phyloP scores from a whole-genome alignment of 805 yeast species.

The Candida vartiovaarae region DNA sequence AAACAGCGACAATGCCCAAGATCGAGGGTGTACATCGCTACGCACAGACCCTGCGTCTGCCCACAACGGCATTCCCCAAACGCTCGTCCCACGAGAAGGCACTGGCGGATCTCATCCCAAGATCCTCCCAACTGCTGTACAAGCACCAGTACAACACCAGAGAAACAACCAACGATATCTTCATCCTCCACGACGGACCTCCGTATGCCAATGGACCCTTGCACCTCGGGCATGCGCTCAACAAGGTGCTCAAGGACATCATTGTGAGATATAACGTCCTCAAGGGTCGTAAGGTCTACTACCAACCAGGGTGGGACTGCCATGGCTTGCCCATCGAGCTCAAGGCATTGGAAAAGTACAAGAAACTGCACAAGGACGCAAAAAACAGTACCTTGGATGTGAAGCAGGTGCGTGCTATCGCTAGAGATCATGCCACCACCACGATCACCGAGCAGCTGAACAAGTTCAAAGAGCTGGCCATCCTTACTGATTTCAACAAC shows the following conservation, averaged over 20 bases:
- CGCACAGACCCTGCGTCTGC: constrained; percentile 36
- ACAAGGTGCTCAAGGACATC: constrained; percentile 84
- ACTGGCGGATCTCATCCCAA: constrained; percentile 37
- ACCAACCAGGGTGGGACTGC: constrained; percentile 97
- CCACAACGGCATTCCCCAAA: constrained; percentile 60
- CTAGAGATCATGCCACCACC: constrained; percentile 59
- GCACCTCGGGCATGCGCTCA: constrained; percentile 88
- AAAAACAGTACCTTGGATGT: constrained; percentile 24
- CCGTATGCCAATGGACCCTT: constrained; percentile 96
- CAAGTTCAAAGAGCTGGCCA: constrained; percentile 63
- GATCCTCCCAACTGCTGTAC: constrained; percentile 56
- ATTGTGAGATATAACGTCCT: constrained; percentile 65
- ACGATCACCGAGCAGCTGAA: constrained; percentile 58
- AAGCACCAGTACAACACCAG: constrained; percentile 43
- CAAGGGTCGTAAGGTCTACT: constrained; percentile 55
- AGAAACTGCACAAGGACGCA: constrained; percentile 23
- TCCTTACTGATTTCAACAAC: constrained; percentile 75
- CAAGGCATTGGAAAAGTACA: constrained; percentile 56
- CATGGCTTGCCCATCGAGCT: constrained; percentile 96
- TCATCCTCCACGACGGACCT: constrained; percentile 91
- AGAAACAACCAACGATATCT: constrained; percentile 33
- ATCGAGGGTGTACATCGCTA: constrained; percentile 18
- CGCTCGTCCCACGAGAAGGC: constrained; percentile 45
- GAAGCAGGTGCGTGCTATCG: constrained; percentile 55
- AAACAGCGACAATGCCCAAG: no score